Base-by-base conservation (phyloP, 106 monocot species). In the Ottelia alismoides region DNA sequence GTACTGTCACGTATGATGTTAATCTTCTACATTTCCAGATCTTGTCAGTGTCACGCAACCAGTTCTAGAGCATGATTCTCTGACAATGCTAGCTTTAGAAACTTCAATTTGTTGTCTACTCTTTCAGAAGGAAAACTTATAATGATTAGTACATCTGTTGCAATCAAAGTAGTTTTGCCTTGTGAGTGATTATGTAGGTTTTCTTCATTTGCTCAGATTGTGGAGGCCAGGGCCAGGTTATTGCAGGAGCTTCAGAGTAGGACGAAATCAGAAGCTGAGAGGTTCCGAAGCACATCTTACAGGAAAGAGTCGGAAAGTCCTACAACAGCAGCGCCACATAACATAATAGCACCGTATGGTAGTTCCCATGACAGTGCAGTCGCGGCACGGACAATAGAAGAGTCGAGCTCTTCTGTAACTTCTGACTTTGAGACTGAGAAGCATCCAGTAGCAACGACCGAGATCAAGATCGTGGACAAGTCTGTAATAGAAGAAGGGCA, bases 181-280 rank as follows among this genome's bases (percentile, higher is more conserved):
- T n/a, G n/a, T n/a, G n/a, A n/a, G n/a, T n/a, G n/a, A n/a, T n/a
- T n/a, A n/a, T n/a, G n/a, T n/a, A n/a, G n/a, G n/a, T 35, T 35
- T 47, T 2, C 47, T n/a, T 19, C 2, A 12, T 10, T 47, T 12
- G 20, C 26, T 22, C 52, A 52, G 52, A 52, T 52, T 52, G 52
- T 52, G 25, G 52, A 52, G 24, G 52, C 52, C 52, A 52, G 52
- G 52, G 3, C 52, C 9, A 52, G 23, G 20, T 52, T 52, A 17
- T 20, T 52, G 24, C 22, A 52, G 52, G 52, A 52, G 7, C 20
- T 52, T 0, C 52, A 52, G 18, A 52, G 26, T 9, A 10, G 52
- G 24, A 52, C 52, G 1, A 52, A 52, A 10, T 20, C 52, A 0
- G 52, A 52, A 52, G 7, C 3, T 5, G 20, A 52, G 11, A 10